These are phyloP conservation scores for Sugiyamaella sp. DNA, from an alignment of 1,139 yeast species.

Conservation along the genomic window DNA sequence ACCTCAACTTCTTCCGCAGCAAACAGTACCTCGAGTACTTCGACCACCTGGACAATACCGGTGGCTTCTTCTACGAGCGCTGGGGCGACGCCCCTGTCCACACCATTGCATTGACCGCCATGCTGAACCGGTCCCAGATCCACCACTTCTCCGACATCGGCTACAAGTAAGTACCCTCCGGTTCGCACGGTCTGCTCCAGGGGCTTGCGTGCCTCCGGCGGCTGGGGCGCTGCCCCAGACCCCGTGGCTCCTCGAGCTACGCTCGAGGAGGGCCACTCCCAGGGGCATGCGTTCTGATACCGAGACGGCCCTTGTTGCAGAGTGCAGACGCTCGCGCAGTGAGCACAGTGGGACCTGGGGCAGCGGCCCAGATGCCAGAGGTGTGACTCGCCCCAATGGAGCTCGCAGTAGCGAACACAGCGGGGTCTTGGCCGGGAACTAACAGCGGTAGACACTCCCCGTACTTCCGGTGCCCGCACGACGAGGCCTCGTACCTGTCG, in stretches of 20 bases:
- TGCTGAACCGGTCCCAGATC: conserved; percentile 67
- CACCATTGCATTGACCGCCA: conserved; percentile 68
- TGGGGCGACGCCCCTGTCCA: conserved; percentile 99
- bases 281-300: no score
- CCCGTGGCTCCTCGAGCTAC: neutral
- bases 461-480: conserved; percentile 75
- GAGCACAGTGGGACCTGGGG: no score
- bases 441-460: conserved; percentile 63
- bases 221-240: neutral
- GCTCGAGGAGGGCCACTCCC: neutral
- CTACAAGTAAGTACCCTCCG: conserved; percentile 47
- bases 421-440: no score
- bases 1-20: conserved; percentile 76
- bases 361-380: neutral
- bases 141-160: conserved; percentile 94
- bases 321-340: no score
- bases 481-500: conserved; percentile 51
- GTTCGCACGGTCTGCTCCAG: neutral
- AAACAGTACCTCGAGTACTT: conserved; percentile 70
- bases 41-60: conserved; percentile 65
- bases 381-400: no score
- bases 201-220: neutral
- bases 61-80: conserved; percentile 83
- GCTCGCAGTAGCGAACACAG: neutral
- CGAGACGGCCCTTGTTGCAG: no score